These are phyloP conservation scores for Neurospora intermedia DNA, from an alignment of 495 filamentous ascomycete species.

Conservation along the genomic window DNA sequence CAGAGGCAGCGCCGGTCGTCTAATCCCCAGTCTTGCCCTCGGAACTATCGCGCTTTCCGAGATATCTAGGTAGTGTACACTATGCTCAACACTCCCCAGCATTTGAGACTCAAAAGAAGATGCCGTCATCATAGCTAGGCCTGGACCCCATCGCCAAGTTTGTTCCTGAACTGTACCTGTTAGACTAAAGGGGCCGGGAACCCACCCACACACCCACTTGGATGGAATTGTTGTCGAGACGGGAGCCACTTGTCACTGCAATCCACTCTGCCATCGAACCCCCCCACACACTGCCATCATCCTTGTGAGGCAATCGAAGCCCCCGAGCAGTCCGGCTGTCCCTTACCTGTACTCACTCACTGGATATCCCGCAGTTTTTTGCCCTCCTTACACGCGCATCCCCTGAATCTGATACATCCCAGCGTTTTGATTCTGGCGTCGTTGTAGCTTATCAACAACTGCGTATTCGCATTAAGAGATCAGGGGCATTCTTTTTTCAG, in stretches of 20 bases:
- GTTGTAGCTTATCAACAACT: not conserved
- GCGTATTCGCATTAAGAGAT: not conserved
- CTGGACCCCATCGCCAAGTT: not conserved
- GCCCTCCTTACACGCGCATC: not conserved
- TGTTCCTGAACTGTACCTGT: not conserved
- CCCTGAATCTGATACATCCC: not conserved
- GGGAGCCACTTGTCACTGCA: not conserved
- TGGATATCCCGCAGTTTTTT: not conserved
- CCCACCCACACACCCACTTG: not conserved
- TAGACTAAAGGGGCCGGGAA: not conserved
- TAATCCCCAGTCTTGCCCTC: not conserved
- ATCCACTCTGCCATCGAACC: not conserved
- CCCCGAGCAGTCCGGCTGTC: not conserved
- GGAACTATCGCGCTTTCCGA: not conserved
- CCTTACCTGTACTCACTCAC: not conserved
- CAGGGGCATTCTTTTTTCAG: not conserved
- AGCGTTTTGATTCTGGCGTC: not conserved
- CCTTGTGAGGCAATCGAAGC: not conserved
- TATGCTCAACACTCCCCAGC: not conserved
- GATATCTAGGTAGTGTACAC: not conserved
- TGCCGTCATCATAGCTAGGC: not conserved
- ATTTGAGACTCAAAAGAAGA: not conserved
- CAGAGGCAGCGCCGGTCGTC: not conserved
- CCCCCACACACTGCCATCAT: not conserved
- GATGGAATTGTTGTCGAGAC: not conserved